Evolutionary conservation across 2,329 filamentous ascomycete genomes (phyloP).

Genomic region (Colletotrichum ledebouriae): DNA sequence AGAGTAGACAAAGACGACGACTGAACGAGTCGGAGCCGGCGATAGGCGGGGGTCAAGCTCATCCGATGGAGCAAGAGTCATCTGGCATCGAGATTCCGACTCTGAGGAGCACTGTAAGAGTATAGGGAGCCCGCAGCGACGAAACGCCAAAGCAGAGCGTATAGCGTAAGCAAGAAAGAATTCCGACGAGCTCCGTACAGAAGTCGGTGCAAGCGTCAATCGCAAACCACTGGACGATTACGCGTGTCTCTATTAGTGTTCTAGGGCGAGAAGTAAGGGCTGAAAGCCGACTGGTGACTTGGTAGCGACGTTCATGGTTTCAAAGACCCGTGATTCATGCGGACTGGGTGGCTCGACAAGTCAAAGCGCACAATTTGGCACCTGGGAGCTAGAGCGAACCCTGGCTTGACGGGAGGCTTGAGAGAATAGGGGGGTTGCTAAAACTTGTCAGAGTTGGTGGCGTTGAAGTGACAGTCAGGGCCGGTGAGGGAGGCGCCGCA

Average conservation of each 20-base stretch:
- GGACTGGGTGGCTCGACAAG: slow-evolving; percentile 19
- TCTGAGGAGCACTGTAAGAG: slow-evolving; percentile 15
- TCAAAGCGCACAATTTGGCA: slow-evolving; percentile 24
- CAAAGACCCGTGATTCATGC: slow-evolving; percentile 33
- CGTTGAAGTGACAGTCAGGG: slow-evolving; percentile 29
- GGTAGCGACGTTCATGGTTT: slow-evolving; percentile 35
- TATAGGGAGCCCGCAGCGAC: not conserved
- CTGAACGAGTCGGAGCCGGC: slow-evolving; percentile 40
- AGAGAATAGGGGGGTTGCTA: not conserved
- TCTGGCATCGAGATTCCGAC: slow-evolving; percentile 24
- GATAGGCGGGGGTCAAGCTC: not conserved
- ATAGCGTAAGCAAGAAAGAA: slow-evolving; percentile 28
- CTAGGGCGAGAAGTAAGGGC: slow-evolving; percentile 23
- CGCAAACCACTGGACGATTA: slow-evolving; percentile 30
- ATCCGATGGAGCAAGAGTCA: not conserved
- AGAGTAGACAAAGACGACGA: slow-evolving; percentile 81
- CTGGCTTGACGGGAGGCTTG: not conserved
- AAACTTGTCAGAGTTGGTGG: slow-evolving; percentile 27
- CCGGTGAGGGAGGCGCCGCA: slow-evolving; percentile 19
- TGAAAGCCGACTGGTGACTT: slow-evolving; percentile 25
- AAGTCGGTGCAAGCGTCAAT: slow-evolving; percentile 19
- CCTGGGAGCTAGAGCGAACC: not conserved
- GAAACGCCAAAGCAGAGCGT: slow-evolving; percentile 13
- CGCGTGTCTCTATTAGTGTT: slow-evolving; percentile 16
- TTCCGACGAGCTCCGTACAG: slow-evolving; percentile 12